These are phyloP conservation scores for Ilyonectria mors-panacis DNA, from an alignment of 2,329 filamentous ascomycete species.

Conservation along the genomic window DNA sequence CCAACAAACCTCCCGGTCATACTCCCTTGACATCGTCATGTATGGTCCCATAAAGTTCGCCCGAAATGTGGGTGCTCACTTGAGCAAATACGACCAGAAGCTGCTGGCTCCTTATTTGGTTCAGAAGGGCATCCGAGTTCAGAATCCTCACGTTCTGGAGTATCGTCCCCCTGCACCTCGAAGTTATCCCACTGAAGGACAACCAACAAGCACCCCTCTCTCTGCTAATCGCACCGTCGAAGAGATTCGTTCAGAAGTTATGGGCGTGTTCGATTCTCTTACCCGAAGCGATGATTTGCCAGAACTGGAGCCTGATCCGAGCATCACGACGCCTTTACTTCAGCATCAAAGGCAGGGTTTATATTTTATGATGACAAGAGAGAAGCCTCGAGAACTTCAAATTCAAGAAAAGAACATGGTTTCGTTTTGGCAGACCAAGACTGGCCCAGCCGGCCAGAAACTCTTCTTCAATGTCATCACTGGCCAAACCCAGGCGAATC, in stretches of 20 bases:
- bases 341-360: conserved; percentile 92
- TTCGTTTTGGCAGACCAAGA: conserved; percentile 82
- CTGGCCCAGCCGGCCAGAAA: conserved; percentile 64
- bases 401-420: conserved; percentile 73
- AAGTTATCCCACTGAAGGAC: conserved; percentile 51
- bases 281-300: conserved; percentile 82
- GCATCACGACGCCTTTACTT: conserved; percentile 79
- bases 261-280: conserved; percentile 89
- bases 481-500: conserved; percentile 71
- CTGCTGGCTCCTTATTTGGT: conserved; percentile 77
- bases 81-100: conserved; percentile 75
- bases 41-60: conserved; percentile 82
- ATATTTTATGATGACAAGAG: conserved; percentile 86
- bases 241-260: conserved; percentile 87
- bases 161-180: conserved; percentile 59
- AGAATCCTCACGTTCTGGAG: conserved; percentile 80
- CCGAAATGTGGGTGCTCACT: conserved; percentile 75
- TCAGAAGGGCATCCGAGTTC: conserved; percentile 77
- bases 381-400: conserved; percentile 75
- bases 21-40: conserved; percentile 80
- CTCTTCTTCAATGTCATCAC: conserved; percentile 90
- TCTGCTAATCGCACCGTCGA: conserved; percentile 77
- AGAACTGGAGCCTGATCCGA: conserved; percentile 75
- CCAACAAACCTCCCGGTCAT: conserved; percentile 70
- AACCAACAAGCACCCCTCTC: conserved; percentile 47